These are phyloP conservation scores for Leccinum boreale DNA, from an alignment of 768 basidiomycete genomes.

Conservation along the genomic window DNA sequence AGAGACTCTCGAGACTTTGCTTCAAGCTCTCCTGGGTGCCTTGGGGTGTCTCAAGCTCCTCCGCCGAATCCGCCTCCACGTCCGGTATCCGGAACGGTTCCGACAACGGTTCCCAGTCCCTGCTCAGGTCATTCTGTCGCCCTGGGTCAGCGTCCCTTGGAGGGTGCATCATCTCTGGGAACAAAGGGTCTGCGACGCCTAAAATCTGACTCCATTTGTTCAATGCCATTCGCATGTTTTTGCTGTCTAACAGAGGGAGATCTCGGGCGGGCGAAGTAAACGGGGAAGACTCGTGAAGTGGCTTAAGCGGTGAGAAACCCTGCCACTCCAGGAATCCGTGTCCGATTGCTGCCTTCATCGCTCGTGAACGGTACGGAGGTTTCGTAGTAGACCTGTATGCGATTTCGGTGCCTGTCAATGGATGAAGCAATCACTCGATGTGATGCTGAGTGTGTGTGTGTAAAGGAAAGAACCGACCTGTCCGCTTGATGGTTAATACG, in stretches of 20 bases:
- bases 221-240: conserved; percentile 30
- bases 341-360: conserved; percentile 28
- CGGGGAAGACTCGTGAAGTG: conserved; percentile 29
- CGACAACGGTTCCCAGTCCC: conserved; percentile 28
- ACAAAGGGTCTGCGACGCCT: conserved; percentile 29
- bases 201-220: conserved; percentile 35
- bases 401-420: conserved; percentile 14
- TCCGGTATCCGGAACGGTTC: conserved; percentile 7
- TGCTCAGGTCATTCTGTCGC: neutral
- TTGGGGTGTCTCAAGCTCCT: conserved; percentile 4
- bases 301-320: conserved; percentile 29
- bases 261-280: conserved; percentile 18
- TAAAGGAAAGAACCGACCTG: conserved; percentile 19
- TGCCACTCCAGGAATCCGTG: conserved; percentile 33
- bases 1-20: conserved; percentile 21
- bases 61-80: neutral
- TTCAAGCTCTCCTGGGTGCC: conserved; percentile 18
- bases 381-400: conserved; percentile 19
- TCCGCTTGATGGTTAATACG: conserved; percentile 18
- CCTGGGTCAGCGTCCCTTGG: conserved; percentile 1
- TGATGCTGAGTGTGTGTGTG: neutral
- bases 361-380: conserved; percentile 28
- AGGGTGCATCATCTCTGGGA: conserved; percentile 26
- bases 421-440: neutral
- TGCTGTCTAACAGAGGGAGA: conserved; percentile 14